Evolutionary conservation across 192 early-diverging fungal species (phyloP).

Genomic region (Coemansia guatemalensis): DNA sequence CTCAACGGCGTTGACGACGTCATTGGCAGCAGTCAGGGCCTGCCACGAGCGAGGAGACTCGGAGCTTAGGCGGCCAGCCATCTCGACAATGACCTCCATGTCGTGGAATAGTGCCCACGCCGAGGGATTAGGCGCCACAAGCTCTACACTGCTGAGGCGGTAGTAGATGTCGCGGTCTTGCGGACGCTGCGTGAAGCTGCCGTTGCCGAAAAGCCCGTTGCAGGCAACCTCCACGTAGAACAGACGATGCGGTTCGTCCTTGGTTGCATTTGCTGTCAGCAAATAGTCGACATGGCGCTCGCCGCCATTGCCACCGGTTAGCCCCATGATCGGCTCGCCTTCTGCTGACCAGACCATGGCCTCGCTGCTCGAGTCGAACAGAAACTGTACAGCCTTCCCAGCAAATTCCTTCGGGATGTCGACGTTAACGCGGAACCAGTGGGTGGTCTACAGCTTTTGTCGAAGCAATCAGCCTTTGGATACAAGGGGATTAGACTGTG

Average conservation of each 20-base stretch:
- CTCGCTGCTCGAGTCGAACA: constrained; percentile 86
- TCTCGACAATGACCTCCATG: constrained; percentile 75
- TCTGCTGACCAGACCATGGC: constrained; percentile 82
- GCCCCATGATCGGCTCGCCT: constrained; percentile 81
- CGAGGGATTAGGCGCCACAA: constrained; percentile 68
- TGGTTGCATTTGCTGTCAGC: constrained; percentile 43
- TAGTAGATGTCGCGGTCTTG: constrained; percentile 72
- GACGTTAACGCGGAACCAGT: constrained; percentile 71
- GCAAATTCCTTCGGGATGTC: constrained; percentile 61
- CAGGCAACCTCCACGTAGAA: constrained; percentile 90
- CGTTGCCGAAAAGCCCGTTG: constrained; percentile 90
- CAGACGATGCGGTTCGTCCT: constrained; percentile 55
- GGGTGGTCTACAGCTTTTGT: constrained; percentile 60
- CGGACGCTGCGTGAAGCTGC: constrained; percentile 58
- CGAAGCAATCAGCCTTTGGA: constrained; percentile 6
- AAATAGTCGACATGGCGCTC: constrained; percentile 61
- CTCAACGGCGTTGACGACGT: constrained; percentile 73
- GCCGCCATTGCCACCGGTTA: constrained; percentile 71
- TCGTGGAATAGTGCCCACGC: constrained; percentile 76
- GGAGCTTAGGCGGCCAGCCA: constrained; percentile 71
- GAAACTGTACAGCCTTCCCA: constrained; percentile 72
- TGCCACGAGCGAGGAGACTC: constrained; percentile 71
- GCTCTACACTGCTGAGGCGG: constrained; percentile 59
- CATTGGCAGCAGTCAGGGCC: constrained; percentile 78
- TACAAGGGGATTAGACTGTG: no score